Evolutionary conservation across 148 eudicot genomes (phyloP), one percentile per base, ranked within the genome.

Genomic region (Rhododendron mucronatum): DNA sequence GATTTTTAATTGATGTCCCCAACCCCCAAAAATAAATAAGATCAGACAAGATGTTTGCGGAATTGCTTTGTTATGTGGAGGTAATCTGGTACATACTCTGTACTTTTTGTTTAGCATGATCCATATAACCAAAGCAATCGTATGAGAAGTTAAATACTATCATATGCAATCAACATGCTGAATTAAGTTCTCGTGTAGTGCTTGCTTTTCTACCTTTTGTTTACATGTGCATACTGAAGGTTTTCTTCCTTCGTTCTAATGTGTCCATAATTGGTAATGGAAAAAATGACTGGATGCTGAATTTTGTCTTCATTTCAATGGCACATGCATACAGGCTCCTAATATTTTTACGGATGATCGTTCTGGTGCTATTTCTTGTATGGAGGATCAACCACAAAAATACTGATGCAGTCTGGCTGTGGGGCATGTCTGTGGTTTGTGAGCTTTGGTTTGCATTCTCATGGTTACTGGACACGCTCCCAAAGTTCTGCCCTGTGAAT

Each of bases 381-480:
- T 96, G 99, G 99, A 92, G 99, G 86, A 59, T 96, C 77, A 85
- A 45, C 30, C 50, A 95, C 79, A 93, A 92, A 4, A 96, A 96
- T 84, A 59, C 89, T 2, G 98, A 96, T 28, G 98, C 99, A 26
- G 73, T 78, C 26, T 96, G 99, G 99, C 92, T 96, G 50, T 96
- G 99, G 99, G 80, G 91, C 11, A 92, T 96, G 97, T 96, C 99
- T 16, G 88, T 96, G 39, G 85, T 96, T 81, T 96, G 99, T 80
- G 99, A 96, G 87, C 26, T 96, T 15, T 96, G 99, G 99, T 96
- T 96, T 55, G 94, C 98, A 1, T 95, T 96, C 92, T 94, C 99
- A 61, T 96, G 99, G 98, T 85, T 96, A n/a, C 97, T 95, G 76
- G 98, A 96, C 83, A 96, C 93, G 90, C 97, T 96, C 44, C 99